phyloP scores from a whole-genome alignment of 1,284 basidiomycete genomes.

The Microstroma glucosiphilum region DNA sequence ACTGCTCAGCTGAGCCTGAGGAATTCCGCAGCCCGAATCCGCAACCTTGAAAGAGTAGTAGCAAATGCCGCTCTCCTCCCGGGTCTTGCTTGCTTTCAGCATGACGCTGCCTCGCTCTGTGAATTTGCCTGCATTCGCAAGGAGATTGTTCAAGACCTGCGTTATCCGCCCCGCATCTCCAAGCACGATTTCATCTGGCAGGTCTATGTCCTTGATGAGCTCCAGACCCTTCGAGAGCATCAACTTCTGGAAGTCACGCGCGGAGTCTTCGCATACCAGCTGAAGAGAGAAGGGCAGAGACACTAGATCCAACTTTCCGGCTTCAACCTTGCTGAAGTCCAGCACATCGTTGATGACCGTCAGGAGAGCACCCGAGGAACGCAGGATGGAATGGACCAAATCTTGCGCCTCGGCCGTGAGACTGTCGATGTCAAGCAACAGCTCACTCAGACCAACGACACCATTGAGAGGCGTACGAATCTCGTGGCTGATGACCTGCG shows the following conservation, averaged over 20 bases:
- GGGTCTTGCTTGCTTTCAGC: background rate
- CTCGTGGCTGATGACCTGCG: conserved; percentile 50
- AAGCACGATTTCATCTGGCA: conserved; percentile 30
- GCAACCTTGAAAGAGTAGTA: conserved; percentile 41
- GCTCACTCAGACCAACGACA: conserved; percentile 17
- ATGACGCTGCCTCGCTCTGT: conserved; percentile 38
- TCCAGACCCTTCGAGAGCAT: conserved; percentile 47
- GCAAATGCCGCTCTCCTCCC: conserved; percentile 29
- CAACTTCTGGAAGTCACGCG: conserved; percentile 41
- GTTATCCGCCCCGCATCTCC: conserved; percentile 40
- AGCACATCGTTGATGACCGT: conserved; percentile 54
- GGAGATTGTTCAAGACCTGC: conserved; percentile 51
- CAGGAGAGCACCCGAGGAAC: conserved; percentile 53
- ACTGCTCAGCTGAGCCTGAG: conserved; percentile 31
- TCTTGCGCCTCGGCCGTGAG: conserved; percentile 46
- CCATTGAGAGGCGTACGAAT: conserved; percentile 50
- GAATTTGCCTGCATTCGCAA: conserved; percentile 52
- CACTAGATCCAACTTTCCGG: conserved; percentile 52
- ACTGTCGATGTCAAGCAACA: conserved; percentile 12
- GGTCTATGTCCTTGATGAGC: conserved; percentile 38
- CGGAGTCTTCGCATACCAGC: conserved; percentile 46
- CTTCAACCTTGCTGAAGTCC: conserved; percentile 53
- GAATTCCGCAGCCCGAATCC: conserved; percentile 51
- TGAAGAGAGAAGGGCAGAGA: conserved; percentile 51
- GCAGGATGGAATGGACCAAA: conserved; percentile 52